These are phyloP conservation scores for Pseudogymnoascus sp. DNA, from an alignment of 2,329 filamentous ascomycete genomes.

Conservation along the genomic window DNA sequence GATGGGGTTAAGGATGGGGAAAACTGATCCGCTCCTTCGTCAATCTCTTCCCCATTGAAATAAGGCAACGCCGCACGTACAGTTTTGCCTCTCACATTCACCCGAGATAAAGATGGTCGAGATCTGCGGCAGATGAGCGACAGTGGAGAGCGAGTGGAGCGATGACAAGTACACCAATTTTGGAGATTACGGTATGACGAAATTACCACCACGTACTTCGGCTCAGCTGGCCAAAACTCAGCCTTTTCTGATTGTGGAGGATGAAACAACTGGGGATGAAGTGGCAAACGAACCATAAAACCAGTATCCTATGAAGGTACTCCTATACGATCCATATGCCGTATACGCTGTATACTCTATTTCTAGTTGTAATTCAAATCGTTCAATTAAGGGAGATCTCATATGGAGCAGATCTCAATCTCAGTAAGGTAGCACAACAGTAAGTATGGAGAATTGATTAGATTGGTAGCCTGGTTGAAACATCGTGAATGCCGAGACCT, in stretches of 20 bases:
- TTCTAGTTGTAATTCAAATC: background rate
- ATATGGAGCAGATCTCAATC: conserved; percentile 1
- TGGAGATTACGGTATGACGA: conserved; percentile 6
- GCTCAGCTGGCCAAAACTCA: background rate
- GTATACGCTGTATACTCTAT: background rate
- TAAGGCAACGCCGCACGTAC: conserved; percentile 5
- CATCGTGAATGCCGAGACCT: background rate
- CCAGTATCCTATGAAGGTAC: background rate
- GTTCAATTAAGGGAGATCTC: background rate
- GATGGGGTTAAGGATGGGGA: conserved; percentile 6
- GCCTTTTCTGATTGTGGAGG: background rate
- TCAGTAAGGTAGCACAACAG: background rate
- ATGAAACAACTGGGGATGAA: background rate
- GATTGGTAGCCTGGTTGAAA: background rate
- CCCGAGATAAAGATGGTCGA: conserved; percentile 6
- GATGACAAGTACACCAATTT: conserved; percentile 7
- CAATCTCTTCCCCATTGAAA: conserved; percentile 6
- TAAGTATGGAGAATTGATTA: background rate
- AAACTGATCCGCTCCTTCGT: conserved; percentile 3
- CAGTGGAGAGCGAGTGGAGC: conserved; percentile 7
- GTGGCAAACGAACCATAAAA: background rate
- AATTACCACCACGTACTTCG: background rate
- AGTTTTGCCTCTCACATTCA: background rate
- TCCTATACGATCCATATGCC: background rate
- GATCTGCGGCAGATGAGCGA: conserved; percentile 7